A percentile compares a stretch with the other conserved stretches of the same genome.
These are phyloP conservation scores for Sistotremastrum niveocremeum DNA, from an alignment of 768 basidiomycete genomes.

Conservation along the genomic window DNA sequence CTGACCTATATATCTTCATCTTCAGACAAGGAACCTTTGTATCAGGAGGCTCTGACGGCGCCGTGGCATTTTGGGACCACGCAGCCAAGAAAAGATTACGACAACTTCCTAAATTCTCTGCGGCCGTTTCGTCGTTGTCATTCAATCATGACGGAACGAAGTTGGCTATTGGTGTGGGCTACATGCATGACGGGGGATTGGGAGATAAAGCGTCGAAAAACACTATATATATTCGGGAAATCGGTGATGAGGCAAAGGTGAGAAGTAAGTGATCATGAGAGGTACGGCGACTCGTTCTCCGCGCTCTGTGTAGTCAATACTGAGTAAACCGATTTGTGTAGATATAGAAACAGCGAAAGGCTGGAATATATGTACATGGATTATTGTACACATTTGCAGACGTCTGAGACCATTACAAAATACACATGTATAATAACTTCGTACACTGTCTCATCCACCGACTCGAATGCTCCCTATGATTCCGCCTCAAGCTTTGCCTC, in stretches of 20 bases:
- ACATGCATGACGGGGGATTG: constrained; percentile 81
- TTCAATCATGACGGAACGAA: constrained; percentile 78
- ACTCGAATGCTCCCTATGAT: no score
- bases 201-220: constrained; percentile 55
- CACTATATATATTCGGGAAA: constrained; percentile 42
- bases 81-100: constrained; percentile 89
- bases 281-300: not conserved
- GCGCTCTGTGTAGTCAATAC: no score
- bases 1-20: not conserved
- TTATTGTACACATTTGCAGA: no score
- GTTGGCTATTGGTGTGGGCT: constrained; percentile 73
- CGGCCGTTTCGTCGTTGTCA: constrained; percentile 62
- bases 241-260: constrained; percentile 73
- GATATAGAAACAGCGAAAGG: no score
- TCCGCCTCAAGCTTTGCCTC: no score
- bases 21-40: constrained; percentile 84
- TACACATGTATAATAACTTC: no score
- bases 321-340: no score
- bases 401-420: no score
- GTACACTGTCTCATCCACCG: no score
- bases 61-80: constrained; percentile 96
- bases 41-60: constrained; percentile 87
- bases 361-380: no score
- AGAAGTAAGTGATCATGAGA: constrained; percentile 5
- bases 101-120: constrained; percentile 71